phyloP scores from a whole-genome alignment of 2,329 filamentous ascomycete species.

The Claviceps africana region DNA sequence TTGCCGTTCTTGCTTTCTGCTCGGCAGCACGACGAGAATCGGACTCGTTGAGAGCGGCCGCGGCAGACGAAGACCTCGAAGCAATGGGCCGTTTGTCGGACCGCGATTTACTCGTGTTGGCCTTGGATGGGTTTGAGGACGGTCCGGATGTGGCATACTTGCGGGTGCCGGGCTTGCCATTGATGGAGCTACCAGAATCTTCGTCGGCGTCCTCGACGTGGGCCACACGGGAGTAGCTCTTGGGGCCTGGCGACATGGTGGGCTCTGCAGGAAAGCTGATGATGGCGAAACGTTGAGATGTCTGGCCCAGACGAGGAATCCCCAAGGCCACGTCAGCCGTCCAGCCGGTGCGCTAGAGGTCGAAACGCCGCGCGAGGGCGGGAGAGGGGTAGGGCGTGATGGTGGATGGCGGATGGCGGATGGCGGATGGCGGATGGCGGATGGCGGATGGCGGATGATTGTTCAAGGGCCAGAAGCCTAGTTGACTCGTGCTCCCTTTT shows the following conservation, averaged over 20 bases:
- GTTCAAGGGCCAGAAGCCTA: neutral
- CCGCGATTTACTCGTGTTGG: slow-evolving; percentile 38
- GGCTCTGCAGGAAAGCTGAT: slow-evolving; percentile 3
- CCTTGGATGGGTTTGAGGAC: slow-evolving; percentile 27
- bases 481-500: neutral
- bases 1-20: slow-evolving; percentile 13
- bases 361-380: neutral
- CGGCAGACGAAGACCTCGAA: slow-evolving; percentile 23
- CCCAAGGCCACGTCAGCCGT: slow-evolving; percentile 1
- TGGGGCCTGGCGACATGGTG: slow-evolving; percentile 28
- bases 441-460: neutral
- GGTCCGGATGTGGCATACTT: slow-evolving; percentile 34
- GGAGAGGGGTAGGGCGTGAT: neutral
- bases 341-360: slow-evolving; percentile 1
- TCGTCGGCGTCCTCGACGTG: slow-evolving; percentile 36
- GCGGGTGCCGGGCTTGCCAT: slow-evolving; percentile 24
- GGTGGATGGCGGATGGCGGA: neutral
- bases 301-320: neutral
- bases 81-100: slow-evolving; percentile 20
- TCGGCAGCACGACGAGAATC: slow-evolving; percentile 27
- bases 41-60: slow-evolving; percentile 26
- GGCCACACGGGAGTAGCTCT: slow-evolving; percentile 21
- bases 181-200: slow-evolving; percentile 30
- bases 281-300: slow-evolving; percentile 2
- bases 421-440: neutral